Evolutionary conservation across 257 asterid species (phyloP), one percentile per base, ranked within the genome.

Genomic region (Dorcoceras hygrometricum): DNA sequence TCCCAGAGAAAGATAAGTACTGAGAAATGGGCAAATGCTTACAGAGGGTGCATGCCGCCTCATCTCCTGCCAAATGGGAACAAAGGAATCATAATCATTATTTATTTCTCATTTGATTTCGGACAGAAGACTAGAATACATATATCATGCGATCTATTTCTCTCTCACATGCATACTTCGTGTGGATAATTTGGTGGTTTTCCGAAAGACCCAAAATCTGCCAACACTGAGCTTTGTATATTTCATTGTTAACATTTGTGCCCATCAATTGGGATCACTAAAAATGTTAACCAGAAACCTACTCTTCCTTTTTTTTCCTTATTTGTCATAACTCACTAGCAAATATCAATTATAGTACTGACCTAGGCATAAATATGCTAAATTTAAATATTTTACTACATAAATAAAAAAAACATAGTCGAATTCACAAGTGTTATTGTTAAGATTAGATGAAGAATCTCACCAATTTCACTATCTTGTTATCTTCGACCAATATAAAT

Each of bases 51-150:
- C n/a, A n/a, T n/a, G 28, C 22, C 31, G 22, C 43, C 1, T 55
- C 11, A 22, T 67, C n/a, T 68, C 3, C 4, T 57, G 20, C 46
- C 58, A 39, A 68, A 57, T 43, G 31, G 43, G 65, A 66, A 58
- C 58, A 56, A 43, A 57, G 22, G 16, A 54, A 46, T 28, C 24
- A 25, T 23, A 54, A 19, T 28, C 54, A 28, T 65, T 50, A 16
- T 11, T 29, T n/a, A 26, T 59, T 50, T n/a, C 23, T 11, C 28
- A 56, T 23, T 56, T 4, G 23, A 59, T 18, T 57, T 57, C 58
- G 12, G 26, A 61, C 10, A 20, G 26, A 62, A 20, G 26, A 69
- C 73, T 46, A 69, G 23, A 26, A 26, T 1, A 26, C 4, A 26
- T 26, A 26, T 26, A 26, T 26, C 29, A 26, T 26, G 29, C 29